A percentile compares a stretch with the other conserved stretches of the same genome.
phyloP scores from a whole-genome alignment of 2,329 filamentous ascomycete genomes.

The Colletotrichum truncatum region DNA sequence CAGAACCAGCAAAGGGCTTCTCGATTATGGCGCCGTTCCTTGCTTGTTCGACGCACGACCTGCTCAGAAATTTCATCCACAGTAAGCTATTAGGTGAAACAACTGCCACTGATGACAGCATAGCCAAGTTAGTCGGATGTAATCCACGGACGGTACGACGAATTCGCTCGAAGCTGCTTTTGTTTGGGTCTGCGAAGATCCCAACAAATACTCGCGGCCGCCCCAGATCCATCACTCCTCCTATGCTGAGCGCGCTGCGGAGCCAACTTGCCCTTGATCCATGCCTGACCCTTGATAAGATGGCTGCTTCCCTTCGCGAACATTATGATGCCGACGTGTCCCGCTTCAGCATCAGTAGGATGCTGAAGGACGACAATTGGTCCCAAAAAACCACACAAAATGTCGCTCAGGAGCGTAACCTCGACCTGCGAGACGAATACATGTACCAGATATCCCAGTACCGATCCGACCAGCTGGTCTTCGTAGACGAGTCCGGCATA shows the following conservation, averaged over 20 bases:
- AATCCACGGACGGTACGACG: slow-evolving; percentile 8
- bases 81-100: background rate
- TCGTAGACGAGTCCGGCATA: background rate
- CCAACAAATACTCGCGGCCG: slow-evolving; percentile 32
- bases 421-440: background rate
- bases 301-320: background rate
- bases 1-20: background rate
- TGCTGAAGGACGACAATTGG: background rate
- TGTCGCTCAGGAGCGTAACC: background rate
- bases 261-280: slow-evolving; percentile 18
- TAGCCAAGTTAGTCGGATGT: slow-evolving; percentile 9
- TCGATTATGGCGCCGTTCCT: background rate
- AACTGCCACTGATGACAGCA: background rate
- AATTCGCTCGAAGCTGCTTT: slow-evolving; percentile 29
- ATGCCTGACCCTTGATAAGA: background rate
- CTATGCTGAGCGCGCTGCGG: slow-evolving; percentile 34
- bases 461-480: background rate
- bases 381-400: slow-evolving; percentile 4
- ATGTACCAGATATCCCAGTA: background rate
- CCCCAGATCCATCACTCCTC: slow-evolving; percentile 32
- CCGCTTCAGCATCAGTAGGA: slow-evolving; percentile 1
- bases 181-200: slow-evolving; percentile 32
- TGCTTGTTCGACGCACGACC: background rate
- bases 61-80: background rate
- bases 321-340: background rate